A percentile compares a stretch with the other conserved stretches of the same genome.
Conservation (phyloP, 202 grass and related monocot genomes). For the Digitaria exilis region DNA sequence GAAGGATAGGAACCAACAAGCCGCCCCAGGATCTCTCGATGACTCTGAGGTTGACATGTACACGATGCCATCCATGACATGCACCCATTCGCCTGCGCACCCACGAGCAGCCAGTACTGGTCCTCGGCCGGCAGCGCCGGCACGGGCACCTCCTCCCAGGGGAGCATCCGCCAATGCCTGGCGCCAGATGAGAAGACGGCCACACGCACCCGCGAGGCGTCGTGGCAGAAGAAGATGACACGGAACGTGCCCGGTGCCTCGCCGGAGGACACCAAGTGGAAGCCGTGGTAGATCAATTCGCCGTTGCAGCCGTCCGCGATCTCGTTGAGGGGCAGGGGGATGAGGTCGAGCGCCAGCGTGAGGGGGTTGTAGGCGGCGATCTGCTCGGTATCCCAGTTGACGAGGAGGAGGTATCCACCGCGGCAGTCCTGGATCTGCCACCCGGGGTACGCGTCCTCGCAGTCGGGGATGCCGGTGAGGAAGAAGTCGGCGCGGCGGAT, state of each 20-base stretch:
- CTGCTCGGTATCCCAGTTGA: background rate
- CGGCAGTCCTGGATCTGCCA: background rate
- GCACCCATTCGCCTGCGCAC: background rate
- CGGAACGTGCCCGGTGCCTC: background rate
- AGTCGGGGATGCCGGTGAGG: background rate
- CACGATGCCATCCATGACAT: conserved; percentile 2
- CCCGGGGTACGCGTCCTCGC: background rate
- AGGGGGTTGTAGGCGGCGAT: conserved; percentile 10
- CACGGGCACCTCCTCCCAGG: background rate
- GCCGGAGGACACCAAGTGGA: background rate
- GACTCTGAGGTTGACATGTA: background rate
- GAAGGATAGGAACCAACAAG: conserved; percentile 6
- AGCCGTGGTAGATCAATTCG: background rate
- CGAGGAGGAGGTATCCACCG: background rate
- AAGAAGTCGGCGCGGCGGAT: conserved; percentile 10
- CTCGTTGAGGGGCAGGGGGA: background rate
- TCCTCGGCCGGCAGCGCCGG: background rate
- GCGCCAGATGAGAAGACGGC: conserved; percentile 1
- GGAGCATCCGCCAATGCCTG: background rate
- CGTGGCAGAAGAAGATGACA: background rate
- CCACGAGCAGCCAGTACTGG: background rate
- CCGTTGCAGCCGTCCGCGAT: background rate
- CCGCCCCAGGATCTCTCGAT: background rate
- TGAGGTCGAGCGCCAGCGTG: background rate
- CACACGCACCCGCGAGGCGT: background rate